Base-by-base conservation (phyloP, 2,329 filamentous ascomycete species). In the Ophiognomonia clavigignenti-juglandacearum region DNA sequence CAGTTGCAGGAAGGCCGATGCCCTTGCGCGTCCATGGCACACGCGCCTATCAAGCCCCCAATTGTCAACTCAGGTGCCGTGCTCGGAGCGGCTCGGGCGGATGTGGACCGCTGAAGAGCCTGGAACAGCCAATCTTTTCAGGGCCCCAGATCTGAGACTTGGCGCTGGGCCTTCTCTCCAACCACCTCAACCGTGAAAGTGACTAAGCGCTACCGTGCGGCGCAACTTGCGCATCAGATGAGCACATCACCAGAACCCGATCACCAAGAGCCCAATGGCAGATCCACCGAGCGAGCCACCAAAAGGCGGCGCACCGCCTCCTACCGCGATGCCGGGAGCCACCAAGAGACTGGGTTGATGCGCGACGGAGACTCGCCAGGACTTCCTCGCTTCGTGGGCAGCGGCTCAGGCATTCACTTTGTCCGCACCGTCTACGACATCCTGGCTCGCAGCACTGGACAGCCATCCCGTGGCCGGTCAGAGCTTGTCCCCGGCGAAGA, bases 361-460 rank as follows among this genome's bases (percentile, higher is more conserved):
- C 68, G 76, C 48, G 71, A 73, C 52, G 45, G 45, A 9, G 41
- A 63, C 68, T 23, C 67, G 65, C 14, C 64, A 69, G 24, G 71
- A 68, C 19, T 70, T 70, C 70, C 75, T 13, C 74, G 72, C 1
- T 81, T 81, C 46, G 69, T 80, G 4, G 77, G 77, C 4, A 79
- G 75, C 42, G 73, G 73, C 14, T 79, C 76, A 50, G 77, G 77
- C 1, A 79, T 80, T n/a, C 71, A 78, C 54, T 80, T 80, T 54
- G 74, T 80, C 27, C 70, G 74, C 6, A 71, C 72, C 18, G 77
- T 80, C 2, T 77, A 78, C 35, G 61, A 71, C 26, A 68, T 74
- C 1, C 65, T 80, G 24, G 61, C 69, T 3, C 49, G 45, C 31
- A 48, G 20, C 22, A 48, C 34, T 9, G 45, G 45, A 18, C 40